Evolutionary conservation across 1,284 basidiomycete genomes (phyloP).

Genomic region (Nidula niveotomentosa): DNA sequence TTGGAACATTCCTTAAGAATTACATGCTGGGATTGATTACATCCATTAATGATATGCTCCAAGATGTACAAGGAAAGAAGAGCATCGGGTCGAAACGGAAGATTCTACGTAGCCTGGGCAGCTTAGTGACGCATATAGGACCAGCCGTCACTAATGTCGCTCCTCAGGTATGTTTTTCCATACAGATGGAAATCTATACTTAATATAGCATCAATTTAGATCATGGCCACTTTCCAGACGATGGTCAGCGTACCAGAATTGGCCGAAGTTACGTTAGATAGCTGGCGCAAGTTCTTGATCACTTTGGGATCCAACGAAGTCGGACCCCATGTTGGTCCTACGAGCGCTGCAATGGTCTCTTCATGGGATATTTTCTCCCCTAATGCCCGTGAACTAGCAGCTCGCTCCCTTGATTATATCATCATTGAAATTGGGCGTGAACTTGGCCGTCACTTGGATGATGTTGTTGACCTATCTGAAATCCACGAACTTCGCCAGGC

Average conservation of each 20-base stretch:
- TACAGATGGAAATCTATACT: conserved; percentile 3
- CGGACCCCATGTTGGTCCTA: conserved; percentile 85
- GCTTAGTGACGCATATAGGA: conserved; percentile 74
- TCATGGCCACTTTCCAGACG: conserved; percentile 97
- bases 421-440: conserved; percentile 63
- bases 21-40: conserved; percentile 85
- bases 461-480: conserved; percentile 75
- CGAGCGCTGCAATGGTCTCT: conserved; percentile 82
- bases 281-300: conserved; percentile 82
- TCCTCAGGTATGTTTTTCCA: conserved; percentile 67
- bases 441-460: conserved; percentile 63
- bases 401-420: conserved; percentile 68
- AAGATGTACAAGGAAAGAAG: conserved; percentile 78
- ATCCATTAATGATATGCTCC: conserved; percentile 79
- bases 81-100: conserved; percentile 65
- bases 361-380: conserved; percentile 73
- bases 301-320: conserved; percentile 74
- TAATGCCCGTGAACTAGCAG: conserved; percentile 55
- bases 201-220: conserved; percentile 42
- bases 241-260: conserved; percentile 76
- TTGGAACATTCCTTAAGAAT: conserved; percentile 64
- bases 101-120: conserved; percentile 80
- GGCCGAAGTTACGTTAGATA: conserved; percentile 76
- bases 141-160: conserved; percentile 72
- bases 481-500: conserved; percentile 67